phyloP scores from a whole-genome alignment of 2,329 filamentous ascomycete species.

The Exophiala alcalophila region DNA sequence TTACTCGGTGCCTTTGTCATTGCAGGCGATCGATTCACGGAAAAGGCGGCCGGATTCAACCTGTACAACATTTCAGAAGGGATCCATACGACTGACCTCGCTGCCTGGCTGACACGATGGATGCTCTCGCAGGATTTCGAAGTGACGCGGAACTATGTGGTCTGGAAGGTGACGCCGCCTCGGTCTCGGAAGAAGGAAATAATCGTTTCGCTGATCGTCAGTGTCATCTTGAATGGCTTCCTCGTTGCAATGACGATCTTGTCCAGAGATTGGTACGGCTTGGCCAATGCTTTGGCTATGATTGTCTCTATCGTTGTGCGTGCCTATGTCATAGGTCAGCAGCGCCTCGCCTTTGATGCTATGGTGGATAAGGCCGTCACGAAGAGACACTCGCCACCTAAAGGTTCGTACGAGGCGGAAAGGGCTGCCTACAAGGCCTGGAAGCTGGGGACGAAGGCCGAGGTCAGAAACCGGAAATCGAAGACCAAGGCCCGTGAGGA shows the following conservation, averaged over 20 bases:
- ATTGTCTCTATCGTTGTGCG: slow-evolving; percentile 22
- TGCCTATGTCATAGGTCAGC: slow-evolving; percentile 18
- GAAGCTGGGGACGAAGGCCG: background rate
- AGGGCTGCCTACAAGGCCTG: background rate
- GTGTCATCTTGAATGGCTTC: slow-evolving; percentile 18
- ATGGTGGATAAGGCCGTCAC: slow-evolving; percentile 12
- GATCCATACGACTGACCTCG: slow-evolving; percentile 27
- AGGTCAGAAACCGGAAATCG: background rate
- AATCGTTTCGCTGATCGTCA: slow-evolving; percentile 11
- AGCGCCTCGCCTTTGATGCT: slow-evolving; percentile 17
- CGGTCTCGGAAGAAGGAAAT: slow-evolving; percentile 9
- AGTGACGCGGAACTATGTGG: slow-evolving; percentile 18
- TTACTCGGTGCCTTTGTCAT: slow-evolving; percentile 30
- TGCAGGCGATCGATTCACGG: slow-evolving; percentile 27
- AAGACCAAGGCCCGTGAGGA: background rate
- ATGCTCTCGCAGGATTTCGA: slow-evolving; percentile 23
- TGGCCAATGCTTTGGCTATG: slow-evolving; percentile 25
- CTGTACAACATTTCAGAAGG: slow-evolving; percentile 31
- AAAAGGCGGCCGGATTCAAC: slow-evolving; percentile 25
- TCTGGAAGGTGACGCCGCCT: slow-evolving; percentile 17
- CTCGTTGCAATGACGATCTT: slow-evolving; percentile 20
- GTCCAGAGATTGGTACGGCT: slow-evolving; percentile 24
- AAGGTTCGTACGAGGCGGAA: slow-evolving; percentile 5
- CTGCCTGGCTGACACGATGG: slow-evolving; percentile 26
- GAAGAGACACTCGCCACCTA: slow-evolving; percentile 1